Percentiles rank a stretch among this genome's conserved stretches.
Evolutionary conservation across 176 grass and related monocot genomes (phyloP).

Genomic region (Aegilops speltoides): DNA sequence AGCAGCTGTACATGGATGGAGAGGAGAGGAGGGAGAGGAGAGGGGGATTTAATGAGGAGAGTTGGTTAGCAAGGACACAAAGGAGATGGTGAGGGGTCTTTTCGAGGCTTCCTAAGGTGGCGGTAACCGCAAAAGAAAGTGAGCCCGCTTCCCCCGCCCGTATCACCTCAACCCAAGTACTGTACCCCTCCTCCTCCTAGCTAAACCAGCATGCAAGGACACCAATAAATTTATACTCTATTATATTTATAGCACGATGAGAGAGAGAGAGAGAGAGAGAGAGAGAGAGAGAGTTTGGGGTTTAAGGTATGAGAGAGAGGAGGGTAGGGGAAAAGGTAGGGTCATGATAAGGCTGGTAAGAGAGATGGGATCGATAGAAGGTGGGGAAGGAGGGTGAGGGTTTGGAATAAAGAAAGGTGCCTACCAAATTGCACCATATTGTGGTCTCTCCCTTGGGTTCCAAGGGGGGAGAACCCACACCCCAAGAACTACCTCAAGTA

Average conservation of each 20-base stretch:
- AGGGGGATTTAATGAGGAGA: slow-evolving; percentile 64
- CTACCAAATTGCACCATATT: slow-evolving; percentile 35
- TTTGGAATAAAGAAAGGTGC: slow-evolving; percentile 33
- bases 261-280: not conserved
- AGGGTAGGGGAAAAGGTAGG: not conserved
- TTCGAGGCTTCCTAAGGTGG: slow-evolving; percentile 76
- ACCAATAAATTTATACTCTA: not conserved
- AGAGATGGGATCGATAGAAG: not conserved
- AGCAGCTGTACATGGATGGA: not conserved
- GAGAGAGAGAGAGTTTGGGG: not conserved
- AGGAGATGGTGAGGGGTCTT: slow-evolving; percentile 76
- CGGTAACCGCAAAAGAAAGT: slow-evolving; percentile 48
- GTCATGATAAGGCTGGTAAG: slow-evolving; percentile 1
- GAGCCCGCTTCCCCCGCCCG: not conserved
- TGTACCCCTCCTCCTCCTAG: too few species aligned
- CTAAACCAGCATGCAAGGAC: slow-evolving; percentile 1
- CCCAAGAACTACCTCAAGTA: not conserved
- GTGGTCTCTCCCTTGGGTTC: not conserved
- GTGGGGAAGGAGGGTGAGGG: slow-evolving; percentile 35
- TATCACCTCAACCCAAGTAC: slow-evolving; percentile 5
- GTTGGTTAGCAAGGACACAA: slow-evolving; percentile 72
- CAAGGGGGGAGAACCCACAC: not conserved
- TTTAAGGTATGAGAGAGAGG: not conserved
- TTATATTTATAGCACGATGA: slow-evolving; percentile 22
- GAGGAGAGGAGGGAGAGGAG: slow-evolving; percentile 28